These are phyloP conservation scores for Pachyrhizus erosus DNA, from an alignment of 306 rosid genomes.

Conservation along the genomic window DNA sequence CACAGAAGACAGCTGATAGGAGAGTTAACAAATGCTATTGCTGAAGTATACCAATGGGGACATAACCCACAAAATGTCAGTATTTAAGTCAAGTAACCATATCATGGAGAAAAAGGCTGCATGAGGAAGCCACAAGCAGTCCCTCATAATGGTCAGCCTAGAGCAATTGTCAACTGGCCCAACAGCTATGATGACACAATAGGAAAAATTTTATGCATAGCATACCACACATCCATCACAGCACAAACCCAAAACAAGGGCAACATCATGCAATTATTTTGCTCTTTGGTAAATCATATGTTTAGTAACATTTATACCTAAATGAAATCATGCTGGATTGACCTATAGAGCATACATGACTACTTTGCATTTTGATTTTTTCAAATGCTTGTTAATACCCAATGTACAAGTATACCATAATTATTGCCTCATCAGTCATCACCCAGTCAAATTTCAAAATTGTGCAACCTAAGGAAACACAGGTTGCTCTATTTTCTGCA, in stretches of 20 bases:
- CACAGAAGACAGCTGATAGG: background rate
- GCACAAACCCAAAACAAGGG: background rate
- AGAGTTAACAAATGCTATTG: background rate
- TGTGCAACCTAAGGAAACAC: slow-evolving; percentile 17
- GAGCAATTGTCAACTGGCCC: background rate
- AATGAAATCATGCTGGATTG: background rate
- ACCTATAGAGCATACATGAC: background rate
- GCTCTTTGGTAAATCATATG: background rate
- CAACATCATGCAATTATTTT: background rate
- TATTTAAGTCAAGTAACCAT: background rate
- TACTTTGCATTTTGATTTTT: background rate
- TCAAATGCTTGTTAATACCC: background rate
- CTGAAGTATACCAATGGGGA: background rate
- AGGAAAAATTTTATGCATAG: background rate
- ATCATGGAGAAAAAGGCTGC: background rate
- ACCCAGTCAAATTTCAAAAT: slow-evolving; percentile 1
- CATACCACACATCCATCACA: background rate
- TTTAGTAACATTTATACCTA: background rate
- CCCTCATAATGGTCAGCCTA: background rate
- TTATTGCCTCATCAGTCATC: background rate
- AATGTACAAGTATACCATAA: background rate
- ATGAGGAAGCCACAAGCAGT: background rate
- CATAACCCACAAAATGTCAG: background rate
- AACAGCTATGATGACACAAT: background rate
- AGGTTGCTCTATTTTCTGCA: background rate